Base-by-base conservation (phyloP, 495 filamentous ascomycete species). In the Sporormia fimetaria region DNA sequence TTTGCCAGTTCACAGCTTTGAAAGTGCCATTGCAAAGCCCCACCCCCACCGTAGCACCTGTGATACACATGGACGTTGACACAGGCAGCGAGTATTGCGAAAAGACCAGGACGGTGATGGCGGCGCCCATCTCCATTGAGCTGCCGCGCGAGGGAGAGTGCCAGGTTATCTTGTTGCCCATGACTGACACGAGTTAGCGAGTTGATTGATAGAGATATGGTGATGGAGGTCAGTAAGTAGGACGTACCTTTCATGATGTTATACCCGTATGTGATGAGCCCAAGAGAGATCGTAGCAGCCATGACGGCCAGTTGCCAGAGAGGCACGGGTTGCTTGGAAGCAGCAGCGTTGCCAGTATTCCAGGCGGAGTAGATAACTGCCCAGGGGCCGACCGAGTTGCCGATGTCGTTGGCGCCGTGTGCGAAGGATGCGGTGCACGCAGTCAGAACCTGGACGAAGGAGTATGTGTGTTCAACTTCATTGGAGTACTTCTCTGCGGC, bases 361-460 rank as follows among this genome's bases (percentile, higher is more conserved):
- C 80, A 88, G 47, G 76, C 68, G 17, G 64, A 57, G 66, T 75
- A 86, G 57, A 83, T 74, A 33, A 73, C 77, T 24, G 79, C 73
- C 60, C 70, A 81, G 20, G 80, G 80, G 8, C 81, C 81, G 48
- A 84, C 74, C 10, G 81, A 79, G 64, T 85, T 84, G 30, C 75
- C 68, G 43, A 86, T 73, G 56, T 86, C 83, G 59, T 88, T 88
- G 52, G 81, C 76, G 37, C 82, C 82, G 63, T 87, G 82, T 2
- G 81, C 75, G 40, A 87, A 83, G 1, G 79, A 83, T 4, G 78
- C 75, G 17, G 79, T 83, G 59, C 72, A 74, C 35, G 82, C 82
- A 12, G 79, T 84, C 30, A 83, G 46, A 42, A 86, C 59, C 64
- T 87, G 81, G 43, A 83, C 61, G 63, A 80, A 84, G 12, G 79